A percentile compares a stretch with the other conserved stretches of the same genome.
Conservation (phyloP, 768 basidiomycete genomes). For the Tulasnella calospora region DNA sequence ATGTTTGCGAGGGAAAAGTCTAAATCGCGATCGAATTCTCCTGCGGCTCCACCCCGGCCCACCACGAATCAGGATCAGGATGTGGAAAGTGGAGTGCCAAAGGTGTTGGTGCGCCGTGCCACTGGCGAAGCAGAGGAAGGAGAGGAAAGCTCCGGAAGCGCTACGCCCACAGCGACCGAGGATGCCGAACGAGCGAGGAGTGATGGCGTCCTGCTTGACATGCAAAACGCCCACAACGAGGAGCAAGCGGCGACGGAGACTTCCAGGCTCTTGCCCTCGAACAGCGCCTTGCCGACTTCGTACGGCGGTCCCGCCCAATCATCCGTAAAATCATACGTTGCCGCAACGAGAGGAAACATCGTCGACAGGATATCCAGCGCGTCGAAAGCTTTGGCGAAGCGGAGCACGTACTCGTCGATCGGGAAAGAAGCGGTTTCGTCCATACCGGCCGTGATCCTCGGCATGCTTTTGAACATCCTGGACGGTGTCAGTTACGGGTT, state of each 20-base stretch:
- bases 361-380: background rate
- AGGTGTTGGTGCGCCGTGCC: background rate
- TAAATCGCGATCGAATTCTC: conserved; percentile 7
- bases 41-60: background rate
- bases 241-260: conserved; percentile 57
- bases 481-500: conserved; percentile 97
- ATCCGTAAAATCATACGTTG: background rate
- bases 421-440: background rate
- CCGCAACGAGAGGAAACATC: background rate
- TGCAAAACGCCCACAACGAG: conserved; percentile 77
- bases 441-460: conserved; percentile 81
- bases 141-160: background rate
- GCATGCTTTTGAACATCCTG: conserved; percentile 79
- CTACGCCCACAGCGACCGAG: background rate
- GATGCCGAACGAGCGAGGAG: background rate
- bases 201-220: conserved; percentile 50
- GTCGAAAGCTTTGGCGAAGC: background rate
- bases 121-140: background rate
- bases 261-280: background rate
- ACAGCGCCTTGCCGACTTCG: background rate
- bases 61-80: background rate
- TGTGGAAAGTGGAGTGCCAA: background rate
- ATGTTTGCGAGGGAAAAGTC: conserved; percentile 20
- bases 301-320: background rate
- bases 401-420: background rate